Percentiles rank a stretch among this genome's conserved stretches.
These are phyloP conservation scores for Caryopteris hybrid DNA, from an alignment of 305 asterid genomes.

Conservation along the genomic window DNA sequence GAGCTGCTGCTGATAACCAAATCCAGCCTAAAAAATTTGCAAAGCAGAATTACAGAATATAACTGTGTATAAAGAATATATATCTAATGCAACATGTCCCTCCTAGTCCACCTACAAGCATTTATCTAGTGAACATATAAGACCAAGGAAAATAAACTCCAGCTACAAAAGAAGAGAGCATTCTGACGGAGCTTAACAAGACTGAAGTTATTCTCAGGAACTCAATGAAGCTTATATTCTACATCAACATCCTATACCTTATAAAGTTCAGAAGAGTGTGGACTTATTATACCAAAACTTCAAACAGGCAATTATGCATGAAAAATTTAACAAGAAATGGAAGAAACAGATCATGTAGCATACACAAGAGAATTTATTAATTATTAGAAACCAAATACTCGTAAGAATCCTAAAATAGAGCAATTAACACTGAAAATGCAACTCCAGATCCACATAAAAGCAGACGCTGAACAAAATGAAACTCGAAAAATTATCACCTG, in stretches of 20 bases:
- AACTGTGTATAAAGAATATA: background rate
- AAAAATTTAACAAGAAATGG: too few species aligned
- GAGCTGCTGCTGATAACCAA: slow-evolving; percentile 89
- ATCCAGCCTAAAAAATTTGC: slow-evolving; percentile 54
- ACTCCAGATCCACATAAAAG: too few species aligned
- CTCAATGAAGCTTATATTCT: background rate
- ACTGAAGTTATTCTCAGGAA: background rate
- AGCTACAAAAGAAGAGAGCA: background rate
- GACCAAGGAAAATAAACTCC: background rate
- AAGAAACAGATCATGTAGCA: too few species aligned
- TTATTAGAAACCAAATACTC: too few species aligned
- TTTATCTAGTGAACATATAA: background rate
- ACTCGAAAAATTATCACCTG: slow-evolving; percentile 39
- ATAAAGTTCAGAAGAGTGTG: too few species aligned
- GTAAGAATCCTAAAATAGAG: too few species aligned
- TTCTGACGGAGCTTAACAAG: background rate
- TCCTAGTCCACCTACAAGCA: background rate
- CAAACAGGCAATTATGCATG: too few species aligned
- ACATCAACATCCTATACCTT: too few species aligned
- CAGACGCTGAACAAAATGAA: background rate
- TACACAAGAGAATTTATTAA: too few species aligned
- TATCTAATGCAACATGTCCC: background rate
- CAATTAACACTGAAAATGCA: too few species aligned
- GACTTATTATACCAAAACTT: too few species aligned
- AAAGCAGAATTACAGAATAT: background rate